Base-by-base conservation (phyloP, 2,329 filamentous ascomycete species). In the Aureobasidium sp. region DNA sequence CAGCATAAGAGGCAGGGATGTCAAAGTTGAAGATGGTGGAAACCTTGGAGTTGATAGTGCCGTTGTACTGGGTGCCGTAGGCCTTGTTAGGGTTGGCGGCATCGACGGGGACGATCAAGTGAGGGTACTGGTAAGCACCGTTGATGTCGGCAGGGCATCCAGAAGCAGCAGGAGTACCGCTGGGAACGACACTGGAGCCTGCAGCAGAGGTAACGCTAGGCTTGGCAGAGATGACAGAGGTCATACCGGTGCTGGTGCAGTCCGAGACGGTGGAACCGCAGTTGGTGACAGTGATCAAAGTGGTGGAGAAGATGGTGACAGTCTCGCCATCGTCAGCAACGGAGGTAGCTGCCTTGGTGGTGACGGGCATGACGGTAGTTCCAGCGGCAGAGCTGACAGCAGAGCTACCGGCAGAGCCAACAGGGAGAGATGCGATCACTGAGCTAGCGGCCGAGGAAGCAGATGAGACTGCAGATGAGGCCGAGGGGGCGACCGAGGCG, bases 21-120 rank as follows among this genome's bases (percentile, higher is more conserved):
- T 87, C 84, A 74, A 89, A 89, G 77, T 87, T 87, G 81, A 87
- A 89, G 69, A 88, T 81, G 15, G 82, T 81, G 10, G 81, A 82
- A 59, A 82, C 72, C 63, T 75, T 77, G 29, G 77, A 72, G 20
- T 80, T 82, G 46, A 87, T 76, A 15, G 79, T 78, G 59, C 84
- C 85, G 66, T 82, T 81, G 73, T 77, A 81, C 1, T 78, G 78
- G 1, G 80, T 84, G 9, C 85, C 85, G 51, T 75, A 73, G 0
- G 81, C 75, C 5, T 74, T 77, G 70, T 80, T 72, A 0, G 85
- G 84, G 24, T 79, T 73, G n/a, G 76, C 72, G 2, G 79, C 80
- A 73, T 85, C 78, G 64, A 88, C 73, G 5, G 84, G 81, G 39
- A 88, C 72, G 68, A 89, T 87, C 62, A 87, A 75, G 68, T 87